Conservation (phyloP, 225 moss, liverwort and hornwort genomes). For the Anthoceros angustus region DNA sequence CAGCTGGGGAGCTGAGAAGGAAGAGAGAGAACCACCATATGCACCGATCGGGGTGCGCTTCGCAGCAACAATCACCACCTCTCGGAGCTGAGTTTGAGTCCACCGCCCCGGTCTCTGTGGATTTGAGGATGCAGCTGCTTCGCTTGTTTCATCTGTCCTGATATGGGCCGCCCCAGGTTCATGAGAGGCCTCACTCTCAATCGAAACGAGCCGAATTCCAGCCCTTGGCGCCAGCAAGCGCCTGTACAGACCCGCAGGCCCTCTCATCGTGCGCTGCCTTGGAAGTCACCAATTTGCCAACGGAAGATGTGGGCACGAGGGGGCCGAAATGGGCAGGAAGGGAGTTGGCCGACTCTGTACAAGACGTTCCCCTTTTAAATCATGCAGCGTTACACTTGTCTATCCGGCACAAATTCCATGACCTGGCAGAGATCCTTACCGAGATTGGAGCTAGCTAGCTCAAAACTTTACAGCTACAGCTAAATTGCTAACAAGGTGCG, state of each 20-base stretch:
- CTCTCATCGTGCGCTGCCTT: neutral
- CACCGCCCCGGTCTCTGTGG: neutral
- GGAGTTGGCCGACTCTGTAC: too few species aligned
- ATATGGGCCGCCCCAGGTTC: too few species aligned
- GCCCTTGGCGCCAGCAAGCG: neutral
- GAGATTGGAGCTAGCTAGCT: too few species aligned
- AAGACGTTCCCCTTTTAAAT: too few species aligned
- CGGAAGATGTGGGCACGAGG: neutral
- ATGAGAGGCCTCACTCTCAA: neutral
- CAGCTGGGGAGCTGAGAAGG: constrained; percentile 54
- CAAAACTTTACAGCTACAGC: too few species aligned
- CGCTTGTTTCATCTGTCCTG: neutral
- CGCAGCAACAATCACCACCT: constrained; percentile 73
- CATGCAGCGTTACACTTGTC: too few species aligned
- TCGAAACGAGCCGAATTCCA: neutral
- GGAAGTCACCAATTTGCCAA: neutral
- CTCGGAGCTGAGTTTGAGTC: constrained; percentile 8
- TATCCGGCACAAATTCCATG: too few species aligned
- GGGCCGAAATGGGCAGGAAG: too few species aligned
- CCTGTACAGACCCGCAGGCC: neutral
- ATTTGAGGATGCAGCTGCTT: neutral
- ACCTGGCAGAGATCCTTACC: too few species aligned
- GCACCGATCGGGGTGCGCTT: constrained; percentile 76
- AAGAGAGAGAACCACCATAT: constrained; percentile 65
- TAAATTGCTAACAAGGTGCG: too few species aligned